These are phyloP conservation scores for Neurospora terricola DNA, from an alignment of 495 filamentous ascomycete species.

Conservation along the genomic window DNA sequence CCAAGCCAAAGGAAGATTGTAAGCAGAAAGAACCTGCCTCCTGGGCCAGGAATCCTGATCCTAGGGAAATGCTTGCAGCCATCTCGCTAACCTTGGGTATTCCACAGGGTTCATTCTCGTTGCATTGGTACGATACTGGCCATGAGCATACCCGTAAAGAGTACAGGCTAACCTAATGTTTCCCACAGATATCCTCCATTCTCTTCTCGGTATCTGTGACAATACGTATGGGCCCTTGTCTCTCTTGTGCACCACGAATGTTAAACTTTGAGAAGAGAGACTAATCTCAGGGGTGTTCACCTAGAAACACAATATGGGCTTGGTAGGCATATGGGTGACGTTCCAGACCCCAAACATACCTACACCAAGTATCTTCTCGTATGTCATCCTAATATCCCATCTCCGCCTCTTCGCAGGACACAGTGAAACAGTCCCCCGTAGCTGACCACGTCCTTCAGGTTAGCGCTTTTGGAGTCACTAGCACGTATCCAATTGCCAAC, in stretches of 20 bases:
- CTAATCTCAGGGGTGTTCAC: neutral
- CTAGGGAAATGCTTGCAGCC: neutral
- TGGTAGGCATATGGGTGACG: neutral
- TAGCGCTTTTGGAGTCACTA: slow-evolving; percentile 1
- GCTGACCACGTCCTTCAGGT: slow-evolving; percentile 1
- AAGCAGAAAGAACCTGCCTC: neutral
- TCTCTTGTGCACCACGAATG: neutral
- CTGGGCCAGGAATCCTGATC: neutral
- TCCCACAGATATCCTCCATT: neutral
- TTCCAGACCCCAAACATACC: neutral
- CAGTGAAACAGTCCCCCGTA: neutral
- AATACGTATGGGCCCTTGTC: neutral
- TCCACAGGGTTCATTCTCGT: slow-evolving; percentile 5
- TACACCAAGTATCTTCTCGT: slow-evolving; percentile 2
- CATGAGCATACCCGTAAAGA: neutral
- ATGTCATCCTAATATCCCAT: neutral
- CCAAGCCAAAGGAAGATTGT: slow-evolving; percentile 16
- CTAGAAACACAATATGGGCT: slow-evolving; percentile 7
- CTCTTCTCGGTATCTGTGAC: slow-evolving; percentile 1
- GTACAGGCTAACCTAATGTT: neutral
- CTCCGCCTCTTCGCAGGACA: neutral
- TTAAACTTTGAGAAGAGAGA: neutral
- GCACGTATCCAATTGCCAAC: slow-evolving; percentile 6
- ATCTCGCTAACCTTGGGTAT: neutral
- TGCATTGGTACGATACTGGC: neutral